Evolutionary conservation across 495 filamentous ascomycete species (phyloP).

Genomic region (Aspergillus baeticus): DNA sequence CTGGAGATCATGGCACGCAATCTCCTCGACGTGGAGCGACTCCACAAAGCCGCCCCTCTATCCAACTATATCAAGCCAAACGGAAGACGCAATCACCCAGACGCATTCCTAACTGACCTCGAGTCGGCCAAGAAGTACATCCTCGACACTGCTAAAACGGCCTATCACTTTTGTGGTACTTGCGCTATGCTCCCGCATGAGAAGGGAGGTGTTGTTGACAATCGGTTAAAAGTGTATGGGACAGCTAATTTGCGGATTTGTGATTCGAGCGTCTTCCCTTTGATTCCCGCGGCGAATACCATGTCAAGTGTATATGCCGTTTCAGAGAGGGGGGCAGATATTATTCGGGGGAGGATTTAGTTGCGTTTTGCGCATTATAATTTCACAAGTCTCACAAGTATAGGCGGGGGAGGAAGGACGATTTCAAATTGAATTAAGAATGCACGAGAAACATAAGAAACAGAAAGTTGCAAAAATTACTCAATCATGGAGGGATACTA

Average conservation of each 20-base stretch:
- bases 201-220: slow-evolving; percentile 48
- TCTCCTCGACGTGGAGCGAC: slow-evolving; percentile 25
- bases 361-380: too few relatives aligned
- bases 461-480: too few relatives aligned
- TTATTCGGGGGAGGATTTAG: slow-evolving; percentile 11
- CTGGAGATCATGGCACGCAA: neutral
- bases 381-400: too few relatives aligned
- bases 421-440: too few relatives aligned
- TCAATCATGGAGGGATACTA: too few relatives aligned
- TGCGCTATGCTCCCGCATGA: slow-evolving; percentile 55
- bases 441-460: too few relatives aligned
- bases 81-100: neutral
- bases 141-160: neutral
- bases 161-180: slow-evolving; percentile 46
- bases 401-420: too few relatives aligned
- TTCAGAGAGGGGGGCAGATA: slow-evolving; percentile 52
- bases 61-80: too few relatives aligned
- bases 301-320: slow-evolving; percentile 56
- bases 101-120: neutral
- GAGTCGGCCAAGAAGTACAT: neutral
- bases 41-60: neutral
- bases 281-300: slow-evolving; percentile 53
- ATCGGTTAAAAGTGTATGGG: slow-evolving; percentile 48
- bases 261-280: slow-evolving; percentile 55
- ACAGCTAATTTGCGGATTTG: slow-evolving; percentile 46